Conservation (phyloP, 257 asterid genomes). For the Salvia hispanica region DNA sequence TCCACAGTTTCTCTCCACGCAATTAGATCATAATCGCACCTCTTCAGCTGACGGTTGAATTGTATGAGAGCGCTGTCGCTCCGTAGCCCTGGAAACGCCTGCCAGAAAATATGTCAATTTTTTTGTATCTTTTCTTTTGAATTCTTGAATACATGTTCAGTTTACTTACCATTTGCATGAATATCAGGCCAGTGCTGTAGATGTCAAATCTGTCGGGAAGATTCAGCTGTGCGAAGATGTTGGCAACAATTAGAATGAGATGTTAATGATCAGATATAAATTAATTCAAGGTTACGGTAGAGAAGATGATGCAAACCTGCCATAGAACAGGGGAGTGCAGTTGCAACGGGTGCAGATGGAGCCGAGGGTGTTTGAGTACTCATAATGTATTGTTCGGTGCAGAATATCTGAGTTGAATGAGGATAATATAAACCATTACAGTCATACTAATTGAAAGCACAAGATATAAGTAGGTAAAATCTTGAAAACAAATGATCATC, state of each 20-base stretch:
- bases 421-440: background rate
- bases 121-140: background rate
- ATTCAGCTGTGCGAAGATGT: slow-evolving; percentile 63
- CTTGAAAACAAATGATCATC: background rate
- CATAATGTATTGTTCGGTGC: slow-evolving; percentile 99
- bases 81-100: slow-evolving; percentile 85
- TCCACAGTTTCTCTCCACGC: slow-evolving; percentile 76
- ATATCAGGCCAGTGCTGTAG: slow-evolving; percentile 83
- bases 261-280: slow-evolving; percentile 3
- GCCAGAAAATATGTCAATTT: background rate
- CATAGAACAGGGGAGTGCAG: slow-evolving; percentile 96
- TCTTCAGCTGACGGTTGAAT: slow-evolving; percentile 87
- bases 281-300: background rate
- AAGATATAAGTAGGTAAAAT: background rate
- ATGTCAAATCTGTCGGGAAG: slow-evolving; percentile 91
- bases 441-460: background rate
- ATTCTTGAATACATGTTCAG: background rate
- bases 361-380: slow-evolving; percentile 99
- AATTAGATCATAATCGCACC: slow-evolving; percentile 74
- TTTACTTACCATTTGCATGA: slow-evolving; percentile 81
- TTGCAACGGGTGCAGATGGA: slow-evolving; percentile 93
- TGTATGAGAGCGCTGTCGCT: slow-evolving; percentile 72
- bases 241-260: slow-evolving; percentile 20
- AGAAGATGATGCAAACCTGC: slow-evolving; percentile 60
- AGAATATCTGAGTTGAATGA: slow-evolving; percentile 60